These are phyloP conservation scores for Tilletia indica DNA, from an alignment of 1,284 basidiomycete species.

Conservation along the genomic window DNA sequence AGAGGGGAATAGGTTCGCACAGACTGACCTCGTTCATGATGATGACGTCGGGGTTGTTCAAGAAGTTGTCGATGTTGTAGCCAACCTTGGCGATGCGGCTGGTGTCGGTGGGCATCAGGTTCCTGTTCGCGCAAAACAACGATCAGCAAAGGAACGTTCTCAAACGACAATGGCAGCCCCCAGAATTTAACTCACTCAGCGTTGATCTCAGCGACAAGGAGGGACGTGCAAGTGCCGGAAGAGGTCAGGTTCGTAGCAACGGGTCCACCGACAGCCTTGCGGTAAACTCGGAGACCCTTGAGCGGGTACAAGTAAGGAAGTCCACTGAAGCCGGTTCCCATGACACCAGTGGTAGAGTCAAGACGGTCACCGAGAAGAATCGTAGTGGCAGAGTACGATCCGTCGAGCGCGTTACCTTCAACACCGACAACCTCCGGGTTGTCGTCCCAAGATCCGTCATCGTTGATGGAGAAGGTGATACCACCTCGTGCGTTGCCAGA, in stretches of 20 bases:
- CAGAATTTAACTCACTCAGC: neutral
- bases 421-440: conserved; percentile 66
- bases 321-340: conserved; percentile 62
- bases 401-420: conserved; percentile 62
- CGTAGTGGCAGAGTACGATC: conserved; percentile 62
- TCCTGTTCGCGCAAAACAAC: conserved; percentile 39
- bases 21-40: conserved; percentile 63
- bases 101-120: conserved; percentile 61
- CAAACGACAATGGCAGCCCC: no score
- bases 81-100: conserved; percentile 60
- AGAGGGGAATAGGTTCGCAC: neutral
- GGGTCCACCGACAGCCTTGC: conserved; percentile 14
- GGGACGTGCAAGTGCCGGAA: neutral
- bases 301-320: conserved; percentile 1
- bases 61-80: conserved; percentile 62
- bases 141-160: neutral
- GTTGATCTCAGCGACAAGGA: conserved; percentile 12
- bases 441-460: conserved; percentile 61
- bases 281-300: conserved; percentile 11
- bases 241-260: conserved; percentile 5
- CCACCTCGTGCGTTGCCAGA: conserved; percentile 66
- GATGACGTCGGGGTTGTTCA: conserved; percentile 65
- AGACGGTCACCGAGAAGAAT: conserved; percentile 60
- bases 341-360: conserved; percentile 64
- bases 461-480: conserved; percentile 54